phyloP scores from a whole-genome alignment of 805 yeast species.

The Sugiyamaella lignohabitans region DNA sequence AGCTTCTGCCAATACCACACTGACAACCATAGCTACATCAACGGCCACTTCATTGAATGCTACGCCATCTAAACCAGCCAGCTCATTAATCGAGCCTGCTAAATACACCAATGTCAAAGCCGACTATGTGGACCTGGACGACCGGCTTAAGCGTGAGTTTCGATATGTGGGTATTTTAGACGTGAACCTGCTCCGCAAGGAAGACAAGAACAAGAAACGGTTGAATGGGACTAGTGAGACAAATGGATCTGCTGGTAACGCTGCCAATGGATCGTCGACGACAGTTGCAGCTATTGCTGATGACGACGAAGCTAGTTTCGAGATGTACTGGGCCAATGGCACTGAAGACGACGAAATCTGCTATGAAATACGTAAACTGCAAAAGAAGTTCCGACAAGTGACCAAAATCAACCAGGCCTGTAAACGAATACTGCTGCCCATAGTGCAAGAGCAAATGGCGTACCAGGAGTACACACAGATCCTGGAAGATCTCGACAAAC shows the following conservation, averaged over 20 bases:
- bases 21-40: background rate
- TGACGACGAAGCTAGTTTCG: constrained; percentile 27
- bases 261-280: constrained; percentile 21
- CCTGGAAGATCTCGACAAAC: constrained; percentile 89
- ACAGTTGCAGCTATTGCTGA: constrained; percentile 29
- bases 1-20: constrained; percentile 35
- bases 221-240: constrained; percentile 1
- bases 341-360: constrained; percentile 94
- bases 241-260: constrained; percentile 13
- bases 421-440: constrained; percentile 58
- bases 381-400: constrained; percentile 56
- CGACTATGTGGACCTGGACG: constrained; percentile 79
- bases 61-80: background rate
- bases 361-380: constrained; percentile 70
- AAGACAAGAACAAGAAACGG: constrained; percentile 27
- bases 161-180: constrained; percentile 80
- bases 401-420: constrained; percentile 59
- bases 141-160: constrained; percentile 78
- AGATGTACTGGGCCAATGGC: constrained; percentile 57
- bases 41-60: background rate
- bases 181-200: constrained; percentile 26
- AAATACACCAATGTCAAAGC: constrained; percentile 46
- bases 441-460: constrained; percentile 81
- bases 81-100: constrained; percentile 14
- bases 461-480: constrained; percentile 92